Conservation (phyloP, 768 basidiomycete species). For the Podaxis carcinomalis region DNA sequence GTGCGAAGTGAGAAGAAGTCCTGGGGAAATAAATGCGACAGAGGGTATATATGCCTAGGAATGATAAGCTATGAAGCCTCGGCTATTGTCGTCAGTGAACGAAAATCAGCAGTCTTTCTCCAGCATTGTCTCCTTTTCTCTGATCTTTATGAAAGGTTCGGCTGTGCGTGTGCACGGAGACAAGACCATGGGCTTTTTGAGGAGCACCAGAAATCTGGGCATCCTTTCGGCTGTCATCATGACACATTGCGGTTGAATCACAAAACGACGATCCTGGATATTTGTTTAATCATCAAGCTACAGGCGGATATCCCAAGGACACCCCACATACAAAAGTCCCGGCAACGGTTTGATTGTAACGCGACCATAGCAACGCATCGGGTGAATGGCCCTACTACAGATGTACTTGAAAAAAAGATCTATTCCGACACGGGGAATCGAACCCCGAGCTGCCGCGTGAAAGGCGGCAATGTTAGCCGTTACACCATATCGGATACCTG, state of each 20-base stretch:
- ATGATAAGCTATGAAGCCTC: neutral
- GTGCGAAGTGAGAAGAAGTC: neutral
- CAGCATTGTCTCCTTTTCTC: neutral
- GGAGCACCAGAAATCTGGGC: too few relatives aligned
- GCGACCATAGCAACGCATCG: too few relatives aligned
- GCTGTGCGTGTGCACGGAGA: too few relatives aligned
- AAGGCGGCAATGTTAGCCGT: slow-evolving; percentile 56
- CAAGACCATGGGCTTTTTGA: too few relatives aligned
- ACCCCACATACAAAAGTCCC: too few relatives aligned
- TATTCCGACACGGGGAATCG: slow-evolving; percentile 26
- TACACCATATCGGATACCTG: slow-evolving; percentile 42
- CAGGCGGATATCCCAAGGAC: too few relatives aligned
- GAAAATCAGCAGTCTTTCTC: neutral
- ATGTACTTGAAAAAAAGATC: neutral
- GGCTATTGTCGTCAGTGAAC: neutral
- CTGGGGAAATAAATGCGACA: neutral
- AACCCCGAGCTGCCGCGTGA: slow-evolving; percentile 38
- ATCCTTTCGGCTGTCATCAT: too few relatives aligned
- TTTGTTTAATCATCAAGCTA: too few relatives aligned
- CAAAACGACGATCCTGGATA: too few relatives aligned
- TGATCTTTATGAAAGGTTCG: too few relatives aligned
- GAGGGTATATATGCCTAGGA: neutral
- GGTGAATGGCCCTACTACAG: neutral
- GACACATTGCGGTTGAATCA: too few relatives aligned
- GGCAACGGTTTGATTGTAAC: too few relatives aligned